Base-by-base conservation (phyloP, 257 asterid genomes). In the Jacaranda copaia region DNA sequence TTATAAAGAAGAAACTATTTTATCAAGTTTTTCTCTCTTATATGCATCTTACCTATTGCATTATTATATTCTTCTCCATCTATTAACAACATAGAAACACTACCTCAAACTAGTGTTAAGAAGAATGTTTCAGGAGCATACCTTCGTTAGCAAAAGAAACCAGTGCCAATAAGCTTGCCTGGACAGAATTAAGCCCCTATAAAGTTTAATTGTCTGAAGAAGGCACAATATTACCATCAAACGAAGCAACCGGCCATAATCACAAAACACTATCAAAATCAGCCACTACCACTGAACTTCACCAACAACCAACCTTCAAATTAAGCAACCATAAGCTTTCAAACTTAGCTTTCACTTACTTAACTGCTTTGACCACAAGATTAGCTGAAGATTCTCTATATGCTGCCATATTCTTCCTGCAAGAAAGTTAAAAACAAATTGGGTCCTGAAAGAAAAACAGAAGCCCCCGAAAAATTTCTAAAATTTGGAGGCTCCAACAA, bases 161-260 rank as follows among this genome's bases (percentile, higher is more conserved):
- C 65, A 73, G 72, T 68, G 72, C 40, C 52, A 62, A 62, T 52
- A 74, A 61, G 35, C 57, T 62, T 35, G n/a, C 38, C 42, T 63
- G 79, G 32, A 61, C 32, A 25, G 32, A 25, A 25, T 25, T 25
- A 25, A 25, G 32, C 32, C 20, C 38, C 25, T 35, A 56, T 10
- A 6, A 55, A 12, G 11, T 51, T 4, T 35, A 18, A 51, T 20
- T 3, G 53, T 67, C 14, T 12, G 46, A 20, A 52, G 72, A 45
- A 19, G 0, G 45, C 63, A 70, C 9, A 66, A 59, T 19, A 70
- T 80, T 78, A 58, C 84, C 85, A 72, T 45, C 83, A 81, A 72
- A 81, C 83, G 87, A 87, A 87, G 89, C 89, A 87, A 85, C 81
- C 75, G 36, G n/a, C 39, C 40, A 82, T 32, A 81, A 84, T 81